These are phyloP conservation scores for Fusarium pseudograminearum DNA, from an alignment of 2,329 filamentous ascomycete species.

Conservation along the genomic window DNA sequence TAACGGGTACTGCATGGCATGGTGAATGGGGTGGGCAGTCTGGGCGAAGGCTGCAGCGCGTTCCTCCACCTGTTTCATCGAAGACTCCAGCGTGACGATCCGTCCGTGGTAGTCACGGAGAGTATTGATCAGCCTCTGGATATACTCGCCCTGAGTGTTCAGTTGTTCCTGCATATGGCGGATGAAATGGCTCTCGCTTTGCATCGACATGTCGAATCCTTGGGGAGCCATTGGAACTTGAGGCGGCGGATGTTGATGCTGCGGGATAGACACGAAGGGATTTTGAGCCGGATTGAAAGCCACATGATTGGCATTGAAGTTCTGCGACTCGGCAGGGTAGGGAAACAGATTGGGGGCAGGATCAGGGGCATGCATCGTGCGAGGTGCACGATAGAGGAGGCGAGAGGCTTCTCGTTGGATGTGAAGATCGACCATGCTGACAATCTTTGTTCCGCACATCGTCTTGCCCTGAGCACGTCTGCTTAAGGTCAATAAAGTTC, in stretches of 20 bases:
- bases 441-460: slow-evolving; percentile 27
- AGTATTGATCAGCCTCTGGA: neutral
- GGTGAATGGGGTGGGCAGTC: neutral
- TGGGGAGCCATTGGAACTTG: neutral
- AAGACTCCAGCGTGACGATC: neutral
- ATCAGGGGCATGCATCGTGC: neutral
- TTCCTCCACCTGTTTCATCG: neutral
- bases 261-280: neutral
- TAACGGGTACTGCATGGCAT: neutral
- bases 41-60: neutral
- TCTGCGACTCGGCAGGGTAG: neutral
- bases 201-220: neutral
- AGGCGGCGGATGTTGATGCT: neutral
- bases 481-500: neutral
- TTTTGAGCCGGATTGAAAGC: neutral
- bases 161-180: neutral
- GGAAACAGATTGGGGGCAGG: neutral
- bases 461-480: slow-evolving; percentile 26
- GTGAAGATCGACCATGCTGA: slow-evolving; percentile 39
- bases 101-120: neutral
- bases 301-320: neutral
- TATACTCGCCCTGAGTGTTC: neutral
- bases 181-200: neutral
- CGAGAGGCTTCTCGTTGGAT: slow-evolving; percentile 30
- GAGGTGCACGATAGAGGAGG: slow-evolving; percentile 1